phyloP scores from a whole-genome alignment of 225 moss, liverwort and hornwort genomes.

The Sphagnum contortum region DNA sequence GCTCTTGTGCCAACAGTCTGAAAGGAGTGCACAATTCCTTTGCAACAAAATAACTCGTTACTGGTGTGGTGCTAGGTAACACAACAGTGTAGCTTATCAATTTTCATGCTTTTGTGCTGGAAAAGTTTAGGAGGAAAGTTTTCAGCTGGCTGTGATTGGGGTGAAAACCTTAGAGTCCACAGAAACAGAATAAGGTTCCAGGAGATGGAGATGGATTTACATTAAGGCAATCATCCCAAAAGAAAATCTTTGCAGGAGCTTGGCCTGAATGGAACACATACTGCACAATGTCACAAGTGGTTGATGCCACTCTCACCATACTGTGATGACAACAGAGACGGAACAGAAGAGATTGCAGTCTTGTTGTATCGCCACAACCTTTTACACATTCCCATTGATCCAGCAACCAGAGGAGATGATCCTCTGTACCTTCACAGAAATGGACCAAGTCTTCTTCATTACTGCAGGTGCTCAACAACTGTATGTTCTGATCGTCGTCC shows the following conservation, averaged over 20 bases:
- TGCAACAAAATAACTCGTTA: too few species aligned
- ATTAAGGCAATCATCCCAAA: conserved; percentile 10
- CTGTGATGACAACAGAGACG: conserved; percentile 3
- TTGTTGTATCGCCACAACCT: not conserved
- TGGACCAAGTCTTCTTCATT: conserved; percentile 13
- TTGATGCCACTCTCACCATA: conserved; percentile 4
- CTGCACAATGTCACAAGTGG: conserved; percentile 5
- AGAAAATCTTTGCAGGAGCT: conserved; percentile 5
- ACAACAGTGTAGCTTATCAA: too few species aligned
- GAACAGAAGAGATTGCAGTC: conserved; percentile 1
- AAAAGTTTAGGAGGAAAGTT: too few species aligned
- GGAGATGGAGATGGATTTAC: not conserved
- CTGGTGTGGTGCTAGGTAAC: too few species aligned
- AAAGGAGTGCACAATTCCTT: too few species aligned
- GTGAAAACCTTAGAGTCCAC: too few species aligned
- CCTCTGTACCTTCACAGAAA: conserved; percentile 14
- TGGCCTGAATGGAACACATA: conserved; percentile 6
- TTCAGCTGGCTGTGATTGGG: too few species aligned
- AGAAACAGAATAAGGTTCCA: too few species aligned
- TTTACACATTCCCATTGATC: conserved; percentile 20
- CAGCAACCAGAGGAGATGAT: conserved; percentile 16
- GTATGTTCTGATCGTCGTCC: conserved; percentile 17
- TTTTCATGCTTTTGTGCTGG: too few species aligned
- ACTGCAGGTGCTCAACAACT: conserved; percentile 5
- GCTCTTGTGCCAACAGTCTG: too few species aligned